Evolutionary conservation across 1,284 basidiomycete genomes (phyloP).

Genomic region (Fomitiporia mediterranea): DNA sequence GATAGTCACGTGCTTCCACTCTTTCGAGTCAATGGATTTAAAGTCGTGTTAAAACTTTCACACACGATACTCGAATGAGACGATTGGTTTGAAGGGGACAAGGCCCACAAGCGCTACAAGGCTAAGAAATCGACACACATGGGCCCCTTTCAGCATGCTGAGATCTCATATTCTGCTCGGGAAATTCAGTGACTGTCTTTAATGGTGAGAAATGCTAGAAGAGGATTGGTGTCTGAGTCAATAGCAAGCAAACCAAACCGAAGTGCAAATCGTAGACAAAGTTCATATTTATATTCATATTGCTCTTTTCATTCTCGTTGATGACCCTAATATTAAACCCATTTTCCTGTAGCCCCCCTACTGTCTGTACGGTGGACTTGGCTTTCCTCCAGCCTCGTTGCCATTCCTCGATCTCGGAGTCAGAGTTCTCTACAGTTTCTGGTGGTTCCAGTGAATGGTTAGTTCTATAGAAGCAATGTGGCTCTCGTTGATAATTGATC

Average conservation of each 20-base stretch:
- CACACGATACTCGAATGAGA: no score
- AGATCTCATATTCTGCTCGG: conserved; percentile 22
- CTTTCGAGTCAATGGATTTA: no score
- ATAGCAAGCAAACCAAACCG: conserved; percentile 47
- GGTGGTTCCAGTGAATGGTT: conserved; percentile 44
- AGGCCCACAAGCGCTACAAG: no score
- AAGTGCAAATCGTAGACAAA: conserved; percentile 52
- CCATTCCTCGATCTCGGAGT: conserved; percentile 39
- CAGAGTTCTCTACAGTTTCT: conserved; percentile 56
- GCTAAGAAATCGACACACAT: no score
- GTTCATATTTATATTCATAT: conserved; percentile 33
- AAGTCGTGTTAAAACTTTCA: no score
- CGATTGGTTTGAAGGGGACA: no score
- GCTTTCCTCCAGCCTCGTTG: conserved; percentile 77
- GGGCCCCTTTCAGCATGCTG: conserved; percentile 17
- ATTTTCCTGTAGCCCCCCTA: conserved; percentile 55
- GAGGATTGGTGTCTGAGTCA: conserved; percentile 49
- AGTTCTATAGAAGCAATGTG: no score
- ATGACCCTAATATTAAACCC: no score
- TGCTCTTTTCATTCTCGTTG: conserved; percentile 6
- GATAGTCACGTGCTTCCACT: no score
- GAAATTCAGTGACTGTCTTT: conserved; percentile 37
- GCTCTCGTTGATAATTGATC: no score
- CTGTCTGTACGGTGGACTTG: conserved; percentile 70
- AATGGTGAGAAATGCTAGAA: conserved; percentile 47